phyloP scores from a whole-genome alignment of 2,329 filamentous ascomycete genomes.

The Ambrosiella cleistominuta region DNA sequence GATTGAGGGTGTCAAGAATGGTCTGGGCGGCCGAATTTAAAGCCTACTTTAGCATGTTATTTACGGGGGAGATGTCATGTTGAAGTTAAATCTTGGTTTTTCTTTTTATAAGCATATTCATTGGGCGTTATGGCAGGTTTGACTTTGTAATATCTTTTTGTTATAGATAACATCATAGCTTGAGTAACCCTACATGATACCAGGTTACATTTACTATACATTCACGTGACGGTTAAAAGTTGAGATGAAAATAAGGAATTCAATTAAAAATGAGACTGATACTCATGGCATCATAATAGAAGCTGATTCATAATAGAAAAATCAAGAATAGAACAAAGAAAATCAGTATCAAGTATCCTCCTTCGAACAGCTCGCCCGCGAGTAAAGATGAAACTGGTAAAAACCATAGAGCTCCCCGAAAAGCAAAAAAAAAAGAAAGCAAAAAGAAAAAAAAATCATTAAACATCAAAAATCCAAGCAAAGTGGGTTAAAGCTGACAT shows the following conservation, averaged over 20 bases:
- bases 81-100: not conserved
- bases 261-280: not conserved
- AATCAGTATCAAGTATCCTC: not conserved
- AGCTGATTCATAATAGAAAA: not conserved
- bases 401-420: not conserved
- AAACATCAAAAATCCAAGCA: not conserved
- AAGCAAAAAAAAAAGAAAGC: conserved; percentile 2
- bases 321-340: not conserved
- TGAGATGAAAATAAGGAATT: not conserved
- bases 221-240: not conserved
- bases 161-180: not conserved
- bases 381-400: not conserved
- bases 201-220: not conserved
- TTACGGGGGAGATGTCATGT: too few species aligned
- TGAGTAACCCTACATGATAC: not conserved
- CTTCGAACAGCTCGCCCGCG: not conserved
- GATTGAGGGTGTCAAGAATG: conserved; percentile 33
- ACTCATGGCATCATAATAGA: not conserved
- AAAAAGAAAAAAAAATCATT: not conserved
- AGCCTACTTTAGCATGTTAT: not conserved
- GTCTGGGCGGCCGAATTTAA: conserved; percentile 17
- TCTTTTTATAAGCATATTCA: not conserved
- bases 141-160: not conserved
- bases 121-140: not conserved
- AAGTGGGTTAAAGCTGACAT: too few species aligned